Conservation (phyloP, 2,329 filamentous ascomycete genomes). For the Paramyrothecium roridum region DNA sequence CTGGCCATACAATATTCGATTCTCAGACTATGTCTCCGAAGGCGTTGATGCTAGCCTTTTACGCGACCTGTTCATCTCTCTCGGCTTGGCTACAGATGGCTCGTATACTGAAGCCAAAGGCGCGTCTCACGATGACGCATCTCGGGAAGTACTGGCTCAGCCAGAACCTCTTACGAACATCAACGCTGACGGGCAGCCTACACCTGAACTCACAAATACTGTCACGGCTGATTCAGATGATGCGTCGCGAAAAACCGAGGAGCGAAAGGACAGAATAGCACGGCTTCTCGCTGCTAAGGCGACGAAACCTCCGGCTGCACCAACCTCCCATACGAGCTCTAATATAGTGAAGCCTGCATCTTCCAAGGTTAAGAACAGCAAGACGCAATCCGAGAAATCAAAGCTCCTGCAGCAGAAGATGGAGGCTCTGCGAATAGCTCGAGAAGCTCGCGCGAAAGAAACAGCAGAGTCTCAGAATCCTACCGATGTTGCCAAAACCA, state of each 20-base stretch:
- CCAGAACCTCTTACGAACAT: background rate
- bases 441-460: conserved; percentile 38
- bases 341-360: conserved; percentile 11
- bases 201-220: background rate
- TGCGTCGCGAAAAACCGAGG: conserved; percentile 46
- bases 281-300: conserved; percentile 71
- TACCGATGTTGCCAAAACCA: background rate
- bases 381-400: conserved; percentile 63
- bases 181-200: background rate
- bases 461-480: conserved; percentile 3
- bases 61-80: conserved; percentile 61
- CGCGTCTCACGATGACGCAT: background rate
- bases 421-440: conserved; percentile 65
- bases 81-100: conserved; percentile 52
- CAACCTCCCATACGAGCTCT: conserved; percentile 13
- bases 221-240: conserved; percentile 42
- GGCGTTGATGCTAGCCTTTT: conserved; percentile 65
- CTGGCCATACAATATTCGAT: conserved; percentile 66
- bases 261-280: conserved; percentile 74
- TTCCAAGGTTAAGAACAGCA: conserved; percentile 32
- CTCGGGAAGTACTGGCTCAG: background rate
- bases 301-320: conserved; percentile 39
- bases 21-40: conserved; percentile 69
- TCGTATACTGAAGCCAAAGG: background rate
- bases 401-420: conserved; percentile 73